Evolutionary conservation across 176 grass and related monocot species (phyloP).

Genomic region (Zea mays): Zm-B73-REFERENCE-NAM-5.0 NC_050105.1:66444001-66444500

Average conservation of each 20-base stretch:
- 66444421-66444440: no score
- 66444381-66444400: neutral
- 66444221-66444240: conserved; percentile 58
- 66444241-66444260: conserved; percentile 84
- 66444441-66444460: no score
- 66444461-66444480: no score
- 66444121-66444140: neutral
- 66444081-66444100: neutral
- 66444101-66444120: neutral
- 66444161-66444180: conserved; percentile 53
- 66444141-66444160: conserved; percentile 46
- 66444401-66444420: no score
- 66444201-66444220: conserved; percentile 73
- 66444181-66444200: conserved; percentile 89
- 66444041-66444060: conserved; percentile 21
- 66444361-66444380: neutral
- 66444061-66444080: conserved; percentile 20
- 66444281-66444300: conserved; percentile 89
- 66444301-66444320: conserved; percentile 30
- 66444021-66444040: neutral
- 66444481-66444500: no score
- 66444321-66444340: neutral
- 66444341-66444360: neutral
- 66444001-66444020: conserved; percentile 6
- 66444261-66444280: conserved; percentile 78